These are phyloP conservation scores for Millerozyma acaciae DNA, from an alignment of 805 yeast species.

Conservation along the genomic window DNA sequence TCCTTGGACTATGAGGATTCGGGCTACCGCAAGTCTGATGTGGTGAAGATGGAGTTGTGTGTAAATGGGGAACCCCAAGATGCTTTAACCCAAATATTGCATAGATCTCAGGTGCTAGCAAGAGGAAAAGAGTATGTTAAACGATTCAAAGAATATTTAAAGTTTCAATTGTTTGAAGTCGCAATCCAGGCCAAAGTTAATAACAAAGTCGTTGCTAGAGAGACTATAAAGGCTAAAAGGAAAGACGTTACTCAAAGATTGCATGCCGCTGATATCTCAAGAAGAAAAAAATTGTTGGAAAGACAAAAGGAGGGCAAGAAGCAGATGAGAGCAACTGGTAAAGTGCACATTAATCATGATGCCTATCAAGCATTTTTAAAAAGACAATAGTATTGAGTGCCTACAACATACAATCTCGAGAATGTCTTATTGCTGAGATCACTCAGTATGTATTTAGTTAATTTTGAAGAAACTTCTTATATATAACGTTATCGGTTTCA, in stretches of 20 bases:
- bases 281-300: constrained; percentile 82
- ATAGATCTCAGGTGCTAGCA: constrained; percentile 65
- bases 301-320: constrained; percentile 95
- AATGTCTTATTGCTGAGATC: background rate
- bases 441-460: constrained; percentile 4
- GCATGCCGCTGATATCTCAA: constrained; percentile 89
- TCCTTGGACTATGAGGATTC: constrained; percentile 92
- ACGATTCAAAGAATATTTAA: constrained; percentile 72
- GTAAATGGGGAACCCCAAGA: constrained; percentile 89
- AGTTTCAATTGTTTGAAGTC: constrained; percentile 86
- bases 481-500: constrained; percentile 84
- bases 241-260: constrained; percentile 92
- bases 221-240: constrained; percentile 87
- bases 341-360: constrained; percentile 72
- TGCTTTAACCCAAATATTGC: constrained; percentile 90
- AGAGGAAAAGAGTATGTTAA: constrained; percentile 81
- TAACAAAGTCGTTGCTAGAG: constrained; percentile 78
- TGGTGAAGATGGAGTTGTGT: constrained; percentile 81
- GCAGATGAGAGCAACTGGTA: constrained; percentile 73
- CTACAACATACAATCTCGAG: background rate
- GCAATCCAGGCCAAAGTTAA: constrained; percentile 87
- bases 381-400: constrained; percentile 3
- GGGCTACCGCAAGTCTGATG: constrained; percentile 76
- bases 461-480: constrained; percentile 61
- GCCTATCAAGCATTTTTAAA: constrained; percentile 82